Base-by-base conservation (phyloP, 139 green algal species). In the Auxenochlorella protothecoides region DNA sequence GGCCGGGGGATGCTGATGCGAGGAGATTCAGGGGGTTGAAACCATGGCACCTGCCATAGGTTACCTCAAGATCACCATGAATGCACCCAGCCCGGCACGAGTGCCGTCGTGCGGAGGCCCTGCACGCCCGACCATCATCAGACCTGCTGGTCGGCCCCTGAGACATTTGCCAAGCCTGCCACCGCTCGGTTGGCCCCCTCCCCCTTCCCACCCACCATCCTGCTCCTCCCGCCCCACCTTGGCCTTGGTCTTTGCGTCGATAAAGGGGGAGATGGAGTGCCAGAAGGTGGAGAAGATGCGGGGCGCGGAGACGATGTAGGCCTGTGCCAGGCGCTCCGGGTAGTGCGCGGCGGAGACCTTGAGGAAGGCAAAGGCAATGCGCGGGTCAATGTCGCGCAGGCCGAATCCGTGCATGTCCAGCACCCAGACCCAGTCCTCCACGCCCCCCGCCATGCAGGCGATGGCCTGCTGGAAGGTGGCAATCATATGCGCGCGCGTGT, bases 351-450 rank as follows among this genome's bases (percentile, higher is more conserved):
- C 87, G 3, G 72, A 79, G 14, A 94, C 64, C 62, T 89, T 77
- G 44, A 92, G 74, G 78, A 94, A 94, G 4, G 63, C 72, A 56
- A 67, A 63, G 44, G 80, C 86, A 13, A 92, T 76, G 62, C 77
- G 77, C 15, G 87, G 87, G 70, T 92, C 85, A 54, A 71, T 76
- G 65, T 89, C 84, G 6, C 56, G n/a, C 52, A 85, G 55, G 61
- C 74, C 76, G 74, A 91, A 89, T 7, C 88, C 88, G 62, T 88
- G 79, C 72, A 93, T 90, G 71, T 93, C 88, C 55, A 82, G 82
- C 44, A 90, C 72, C 84, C 88, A 94, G 5, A 86, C 77, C 89
- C 87, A 92, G 56, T 85, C 77, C 72, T 89, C 77, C 51, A 90
- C 82, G 3, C 81, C 80, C 15, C 63, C 55, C 5, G 78, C 77